phyloP scores from a whole-genome alignment of 2,329 filamentous ascomycete genomes.

The Penicillium corylophilum region DNA sequence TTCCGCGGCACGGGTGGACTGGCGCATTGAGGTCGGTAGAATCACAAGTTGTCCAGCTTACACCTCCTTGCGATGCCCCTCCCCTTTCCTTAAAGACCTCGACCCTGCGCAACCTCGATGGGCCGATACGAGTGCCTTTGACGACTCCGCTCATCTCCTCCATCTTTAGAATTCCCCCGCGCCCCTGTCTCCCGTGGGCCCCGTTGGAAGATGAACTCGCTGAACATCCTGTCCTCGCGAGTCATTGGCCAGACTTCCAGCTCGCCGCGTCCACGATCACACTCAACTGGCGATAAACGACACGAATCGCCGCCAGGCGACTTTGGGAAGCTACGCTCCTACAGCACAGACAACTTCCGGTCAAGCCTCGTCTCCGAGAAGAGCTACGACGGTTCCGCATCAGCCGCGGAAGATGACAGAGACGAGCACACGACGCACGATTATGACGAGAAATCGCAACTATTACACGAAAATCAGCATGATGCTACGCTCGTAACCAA shows the following conservation, averaged over 20 bases:
- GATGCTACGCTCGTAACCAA: conserved; percentile 36
- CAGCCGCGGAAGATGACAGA: conserved; percentile 30
- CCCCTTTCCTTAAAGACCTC: conserved; percentile 9
- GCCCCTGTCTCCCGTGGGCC: conserved; percentile 48
- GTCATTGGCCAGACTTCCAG: conserved; percentile 64
- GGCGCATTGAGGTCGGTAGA: conserved; percentile 42
- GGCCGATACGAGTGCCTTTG: conserved; percentile 12
- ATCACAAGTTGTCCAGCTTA: conserved; percentile 16
- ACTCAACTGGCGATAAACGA: conserved; percentile 51
- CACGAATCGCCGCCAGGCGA: conserved; percentile 33
- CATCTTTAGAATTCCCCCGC: conserved; percentile 34
- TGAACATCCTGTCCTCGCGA: conserved; percentile 88
- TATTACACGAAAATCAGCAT: conserved; percentile 53
- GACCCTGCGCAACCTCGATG: conserved; percentile 10
- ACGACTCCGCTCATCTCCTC: conserved; percentile 17
- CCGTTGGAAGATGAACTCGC: conserved; percentile 81
- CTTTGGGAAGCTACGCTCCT: conserved; percentile 41
- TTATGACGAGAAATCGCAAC: conserved; percentile 66
- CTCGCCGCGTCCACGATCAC: conserved; percentile 54
- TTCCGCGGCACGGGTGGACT: conserved; percentile 35
- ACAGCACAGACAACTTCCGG: conserved; percentile 43
- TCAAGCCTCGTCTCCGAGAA: conserved; percentile 30
- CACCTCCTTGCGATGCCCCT: conserved; percentile 16
- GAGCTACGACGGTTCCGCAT: conserved; percentile 25
- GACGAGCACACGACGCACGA: conserved; percentile 37